Conservation (phyloP, 805 yeast genomes). For the Candida ulmi region DNA sequence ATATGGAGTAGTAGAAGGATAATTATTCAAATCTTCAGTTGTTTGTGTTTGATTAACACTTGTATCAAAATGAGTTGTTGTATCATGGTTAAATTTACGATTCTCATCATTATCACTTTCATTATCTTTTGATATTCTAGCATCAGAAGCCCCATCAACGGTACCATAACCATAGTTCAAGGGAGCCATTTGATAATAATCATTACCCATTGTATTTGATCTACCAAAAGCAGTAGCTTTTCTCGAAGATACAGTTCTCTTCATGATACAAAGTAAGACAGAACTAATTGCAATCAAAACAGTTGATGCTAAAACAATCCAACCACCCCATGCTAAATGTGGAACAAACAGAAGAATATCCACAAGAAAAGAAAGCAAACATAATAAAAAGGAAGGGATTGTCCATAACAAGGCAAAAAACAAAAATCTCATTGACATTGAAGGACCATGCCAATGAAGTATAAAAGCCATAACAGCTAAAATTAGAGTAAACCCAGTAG, state of each 20-base stretch:
- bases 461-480: constrained; percentile 35
- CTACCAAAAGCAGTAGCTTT: constrained; percentile 11
- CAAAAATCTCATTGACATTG: constrained; percentile 35
- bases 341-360: constrained; percentile 78
- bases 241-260: constrained; percentile 51
- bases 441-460: constrained; percentile 32
- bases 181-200: constrained; percentile 22
- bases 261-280: constrained; percentile 62
- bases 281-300: constrained; percentile 59
- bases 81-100: constrained; percentile 8
- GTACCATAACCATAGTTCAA: constrained; percentile 22
- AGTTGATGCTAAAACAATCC: constrained; percentile 73
- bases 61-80: constrained; percentile 8
- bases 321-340: constrained; percentile 74
- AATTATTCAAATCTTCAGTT: constrained; percentile 11
- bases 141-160: constrained; percentile 19
- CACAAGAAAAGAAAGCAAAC: constrained; percentile 71
- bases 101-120: constrained; percentile 11
- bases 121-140: constrained; percentile 3
- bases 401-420: constrained; percentile 52
- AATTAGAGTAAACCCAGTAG: constrained; percentile 48
- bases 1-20: constrained; percentile 14
- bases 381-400: constrained; percentile 61
- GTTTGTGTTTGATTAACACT: background rate
- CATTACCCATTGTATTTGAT: constrained; percentile 10